Evolutionary conservation across 108 stramenopile genomes (phyloP), one percentile per base, ranked within the genome.

Genomic region (Conticribra weissflogii): DNA sequence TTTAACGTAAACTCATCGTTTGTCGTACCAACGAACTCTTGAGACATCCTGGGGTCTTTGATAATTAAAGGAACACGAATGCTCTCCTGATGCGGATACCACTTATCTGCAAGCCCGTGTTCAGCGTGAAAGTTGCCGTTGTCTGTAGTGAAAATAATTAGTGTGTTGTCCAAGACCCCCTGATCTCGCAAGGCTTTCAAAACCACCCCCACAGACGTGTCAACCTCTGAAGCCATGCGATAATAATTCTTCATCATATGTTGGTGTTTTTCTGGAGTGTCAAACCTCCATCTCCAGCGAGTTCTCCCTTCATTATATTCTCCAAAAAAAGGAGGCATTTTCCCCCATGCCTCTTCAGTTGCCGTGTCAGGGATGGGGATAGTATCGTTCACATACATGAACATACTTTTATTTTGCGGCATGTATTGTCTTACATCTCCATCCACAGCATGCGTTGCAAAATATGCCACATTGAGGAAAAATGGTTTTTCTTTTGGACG

Each of bases 161-260:
- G 29, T 9, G 89, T 90, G 29, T 87, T 80, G 50, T 90, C 61
- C 46, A 76, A 70, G 16, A 74, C 30, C 2, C 78, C 81, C 63
- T 84, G 76, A n/a, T 33, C 23, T 30, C 83, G 68, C 24, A 90
- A 63, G 46, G 78, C 74, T 19, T 75, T 69, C 27, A 86, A 76
- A 25, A 89, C 62, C 25, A 85, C 81, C 21, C 73, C 60, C 53
- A 59, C 67, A 12, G 81, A 83, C 5, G 86, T 61, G 63, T 95
- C 93, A 1, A 95, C 89, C 70, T 95, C 89, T 2, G 86, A 81
- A 16, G 84, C 87, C 86, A 95, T 87, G 9, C 88, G 67, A 63
- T 90, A 95, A 52, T 87, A 83, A 63, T 90, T 87, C 71, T 86
- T 85, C 90, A 91, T 88, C 78, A 78, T 76, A 9, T 36, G 53